Percentiles rank a stretch among this genome's conserved stretches.
Conservation (phyloP, 345 rosid genomes). For the Acer saccharum region DNA sequence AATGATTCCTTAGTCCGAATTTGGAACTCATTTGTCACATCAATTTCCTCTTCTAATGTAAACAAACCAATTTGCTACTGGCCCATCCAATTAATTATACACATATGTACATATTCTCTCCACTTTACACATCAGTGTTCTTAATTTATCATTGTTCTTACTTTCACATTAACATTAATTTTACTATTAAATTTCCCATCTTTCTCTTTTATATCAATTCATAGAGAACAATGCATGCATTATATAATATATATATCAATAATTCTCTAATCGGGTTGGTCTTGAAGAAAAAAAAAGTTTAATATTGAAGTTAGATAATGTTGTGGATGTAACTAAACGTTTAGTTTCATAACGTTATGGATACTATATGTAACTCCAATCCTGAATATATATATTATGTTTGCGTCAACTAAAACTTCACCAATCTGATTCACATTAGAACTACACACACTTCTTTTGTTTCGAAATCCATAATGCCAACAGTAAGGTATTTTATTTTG, state of each 20-base stretch:
- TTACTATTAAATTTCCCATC: not conserved
- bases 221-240: not conserved
- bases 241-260: too few species aligned
- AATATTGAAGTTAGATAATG: too few species aligned
- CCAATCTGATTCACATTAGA: not conserved
- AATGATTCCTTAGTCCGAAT: slow-evolving; percentile 35
- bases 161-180: not conserved
- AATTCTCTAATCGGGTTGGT: too few species aligned
- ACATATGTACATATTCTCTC: not conserved
- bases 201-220: not conserved
- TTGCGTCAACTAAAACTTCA: not conserved
- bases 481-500: too few species aligned
- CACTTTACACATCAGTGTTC: not conserved
- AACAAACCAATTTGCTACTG: slow-evolving; percentile 6
- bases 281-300: too few species aligned
- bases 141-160: not conserved
- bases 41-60: slow-evolving; percentile 16
- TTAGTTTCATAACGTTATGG: too few species aligned
- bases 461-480: not conserved
- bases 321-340: too few species aligned
- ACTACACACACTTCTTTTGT: not conserved
- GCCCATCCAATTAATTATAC: not conserved
- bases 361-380: too few species aligned
- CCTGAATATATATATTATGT: not conserved
- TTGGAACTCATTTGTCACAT: slow-evolving; percentile 22